phyloP scores from a whole-genome alignment of 495 filamentous ascomycete species.

The Hypoxylon rickii region DNA sequence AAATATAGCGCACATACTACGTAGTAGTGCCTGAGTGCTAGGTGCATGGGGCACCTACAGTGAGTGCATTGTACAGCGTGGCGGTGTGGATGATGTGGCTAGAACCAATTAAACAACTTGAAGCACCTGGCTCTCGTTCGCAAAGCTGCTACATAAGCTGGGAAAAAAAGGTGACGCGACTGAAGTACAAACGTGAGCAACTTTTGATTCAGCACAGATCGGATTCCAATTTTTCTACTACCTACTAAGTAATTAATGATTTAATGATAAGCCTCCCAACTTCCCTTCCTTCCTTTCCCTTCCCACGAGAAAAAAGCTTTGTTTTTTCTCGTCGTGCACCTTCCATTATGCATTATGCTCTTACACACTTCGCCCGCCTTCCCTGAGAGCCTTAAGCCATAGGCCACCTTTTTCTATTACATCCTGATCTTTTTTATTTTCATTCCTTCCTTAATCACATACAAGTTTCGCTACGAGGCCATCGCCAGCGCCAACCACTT shows the following conservation, averaged over 20 bases:
- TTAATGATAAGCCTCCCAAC: not conserved
- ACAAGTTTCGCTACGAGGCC: not conserved
- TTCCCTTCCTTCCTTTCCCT: not conserved
- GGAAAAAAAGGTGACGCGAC: not conserved
- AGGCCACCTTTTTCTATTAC: no score
- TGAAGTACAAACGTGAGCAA: not conserved
- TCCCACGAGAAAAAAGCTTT: no score
- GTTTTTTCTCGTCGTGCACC: no score
- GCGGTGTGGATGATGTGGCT: constrained; percentile 5
- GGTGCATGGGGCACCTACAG: not conserved
- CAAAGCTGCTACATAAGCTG: no score
- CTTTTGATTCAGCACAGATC: not conserved
- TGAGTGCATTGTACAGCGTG: not conserved
- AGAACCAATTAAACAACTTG: not conserved
- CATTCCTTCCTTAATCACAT: not conserved
- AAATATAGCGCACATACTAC: no score
- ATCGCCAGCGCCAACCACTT: not conserved
- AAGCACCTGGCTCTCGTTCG: no score
- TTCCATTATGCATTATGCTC: no score
- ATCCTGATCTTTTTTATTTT: not conserved
- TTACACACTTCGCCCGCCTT: no score
- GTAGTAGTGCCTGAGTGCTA: not conserved
- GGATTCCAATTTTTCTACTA: not conserved
- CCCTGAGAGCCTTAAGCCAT: no score
- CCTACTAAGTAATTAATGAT: no score